Evolutionary conservation across 768 basidiomycete genomes (phyloP), one percentile per base, ranked within the genome.

Genomic region (Pulveroboletus sp.): DNA sequence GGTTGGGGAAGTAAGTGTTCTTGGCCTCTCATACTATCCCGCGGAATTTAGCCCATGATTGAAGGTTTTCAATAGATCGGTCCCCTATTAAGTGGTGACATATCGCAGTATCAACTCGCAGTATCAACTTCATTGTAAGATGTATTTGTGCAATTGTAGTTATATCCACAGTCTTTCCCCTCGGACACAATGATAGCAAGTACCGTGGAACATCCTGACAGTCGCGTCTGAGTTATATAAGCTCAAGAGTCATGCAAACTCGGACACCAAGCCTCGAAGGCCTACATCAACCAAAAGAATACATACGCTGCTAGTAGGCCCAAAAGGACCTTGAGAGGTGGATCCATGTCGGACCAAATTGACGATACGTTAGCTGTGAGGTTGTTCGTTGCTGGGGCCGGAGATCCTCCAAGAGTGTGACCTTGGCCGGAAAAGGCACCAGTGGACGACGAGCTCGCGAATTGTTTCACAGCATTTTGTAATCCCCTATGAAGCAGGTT

Each of bases 401-500:
- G 52, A 1, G 69, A 56, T 26, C 80, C 81, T 18, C 83, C 85
- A 1, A 93, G 73, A 6, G 84, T 89, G 8, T 84, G 82, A 21
- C 90, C 90, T 60, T 77, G 76, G 4, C 90, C 90, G 21, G 79
- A 63, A 64, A 93, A 93, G 37, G 79, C 72, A 35, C 70, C 60
- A 2, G 69, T 47, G 21, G 70, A 50, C 8, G 76, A 68, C 27
- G 66, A 49, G 3, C 69, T 61, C 14, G 83, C 64, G 60, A 85
- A 80, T 50, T 73, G 78, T 24, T 72, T 71, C 24, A 93, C 51
- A 28, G 82, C 74, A 30, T 69, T 72, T 54, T 89, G 81, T 17
- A 93, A 71, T 10, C 66, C 82, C 12, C 89, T 91, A 46, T 21
- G 1, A 45, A 43, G 32, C 43, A 18, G 28, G 33, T 33, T 24